These are phyloP conservation scores for Bretschneidera sinensis DNA, from an alignment of 345 rosid species.

Conservation along the genomic window DNA sequence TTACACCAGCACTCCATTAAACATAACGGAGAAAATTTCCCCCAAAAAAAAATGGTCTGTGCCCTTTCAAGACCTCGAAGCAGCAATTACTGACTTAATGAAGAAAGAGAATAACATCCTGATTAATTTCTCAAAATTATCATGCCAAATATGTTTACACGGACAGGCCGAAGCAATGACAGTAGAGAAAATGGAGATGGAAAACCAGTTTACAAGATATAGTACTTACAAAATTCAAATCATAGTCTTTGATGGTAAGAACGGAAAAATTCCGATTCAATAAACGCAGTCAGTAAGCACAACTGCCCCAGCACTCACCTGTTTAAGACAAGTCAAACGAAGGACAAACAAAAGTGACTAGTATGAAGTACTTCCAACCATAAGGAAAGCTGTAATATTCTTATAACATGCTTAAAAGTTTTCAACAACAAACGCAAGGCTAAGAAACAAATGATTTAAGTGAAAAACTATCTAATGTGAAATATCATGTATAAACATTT, in stretches of 20 bases:
- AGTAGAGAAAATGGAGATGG: too few relatives aligned
- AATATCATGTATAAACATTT: too few relatives aligned
- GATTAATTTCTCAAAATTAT: too few relatives aligned
- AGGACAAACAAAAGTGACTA: conserved; percentile 1
- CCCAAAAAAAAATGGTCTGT: neutral
- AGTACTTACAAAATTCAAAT: conserved; percentile 50
- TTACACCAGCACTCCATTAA: too few relatives aligned
- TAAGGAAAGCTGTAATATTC: conserved; percentile 6
- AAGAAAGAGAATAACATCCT: neutral
- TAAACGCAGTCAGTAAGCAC: conserved; percentile 58
- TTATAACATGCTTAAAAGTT: neutral
- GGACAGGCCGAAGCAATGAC: too few relatives aligned
- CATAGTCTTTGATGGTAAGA: conserved; percentile 46
- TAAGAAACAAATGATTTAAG: neutral
- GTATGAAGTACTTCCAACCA: neutral
- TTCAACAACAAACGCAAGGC: neutral
- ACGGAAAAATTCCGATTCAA: conserved; percentile 65
- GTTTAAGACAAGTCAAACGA: too few relatives aligned
- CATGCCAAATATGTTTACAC: too few relatives aligned
- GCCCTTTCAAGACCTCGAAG: neutral
- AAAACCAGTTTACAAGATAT: neutral
- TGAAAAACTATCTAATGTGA: neutral
- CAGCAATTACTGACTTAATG: conserved; percentile 1
- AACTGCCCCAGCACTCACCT: conserved; percentile 61
- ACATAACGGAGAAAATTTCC: too few relatives aligned